Percentiles rank a stretch among this genome's conserved stretches.
These are phyloP conservation scores for Sechiopsis laciniata DNA, from an alignment of 306 rosid species.

Conservation along the genomic window DNA sequence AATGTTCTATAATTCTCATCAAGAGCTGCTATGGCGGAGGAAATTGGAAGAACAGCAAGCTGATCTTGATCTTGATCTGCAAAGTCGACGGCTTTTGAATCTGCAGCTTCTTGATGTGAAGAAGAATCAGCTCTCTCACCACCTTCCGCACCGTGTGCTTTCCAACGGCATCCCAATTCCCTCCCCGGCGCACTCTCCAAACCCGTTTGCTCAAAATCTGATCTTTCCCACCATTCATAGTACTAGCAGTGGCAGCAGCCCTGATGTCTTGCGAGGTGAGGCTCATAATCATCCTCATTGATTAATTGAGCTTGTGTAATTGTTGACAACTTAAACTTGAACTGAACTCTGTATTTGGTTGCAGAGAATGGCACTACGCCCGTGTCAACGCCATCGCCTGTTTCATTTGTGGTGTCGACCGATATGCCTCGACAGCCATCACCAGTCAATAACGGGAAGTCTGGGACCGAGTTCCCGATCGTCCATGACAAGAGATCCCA, in stretches of 20 bases:
- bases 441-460: conserved; percentile 13
- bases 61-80: conserved; percentile 58
- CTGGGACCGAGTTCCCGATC: conserved; percentile 28
- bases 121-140: conserved; percentile 34
- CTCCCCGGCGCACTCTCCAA: conserved; percentile 68
- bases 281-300: background rate
- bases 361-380: conserved; percentile 43
- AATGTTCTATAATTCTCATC: conserved; percentile 65
- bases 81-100: conserved; percentile 73
- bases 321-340: conserved; percentile 24
- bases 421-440: conserved; percentile 34
- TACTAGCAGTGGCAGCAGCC: conserved; percentile 19
- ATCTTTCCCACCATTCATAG: conserved; percentile 42
- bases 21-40: conserved; percentile 86
- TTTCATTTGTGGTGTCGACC: background rate
- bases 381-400: background rate
- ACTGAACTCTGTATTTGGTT: conserved; percentile 8
- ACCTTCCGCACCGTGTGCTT: conserved; percentile 33
- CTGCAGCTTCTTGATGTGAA: conserved; percentile 87
- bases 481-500: conserved; percentile 42
- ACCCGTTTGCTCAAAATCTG: conserved; percentile 44
- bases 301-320: background rate
- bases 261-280: conserved; percentile 2
- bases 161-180: conserved; percentile 68
- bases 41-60: conserved; percentile 89